Percentiles rank a stretch among this genome's conserved stretches.
Conservation (phyloP, 768 basidiomycete species). For the Serendipita vermifera region DNA sequence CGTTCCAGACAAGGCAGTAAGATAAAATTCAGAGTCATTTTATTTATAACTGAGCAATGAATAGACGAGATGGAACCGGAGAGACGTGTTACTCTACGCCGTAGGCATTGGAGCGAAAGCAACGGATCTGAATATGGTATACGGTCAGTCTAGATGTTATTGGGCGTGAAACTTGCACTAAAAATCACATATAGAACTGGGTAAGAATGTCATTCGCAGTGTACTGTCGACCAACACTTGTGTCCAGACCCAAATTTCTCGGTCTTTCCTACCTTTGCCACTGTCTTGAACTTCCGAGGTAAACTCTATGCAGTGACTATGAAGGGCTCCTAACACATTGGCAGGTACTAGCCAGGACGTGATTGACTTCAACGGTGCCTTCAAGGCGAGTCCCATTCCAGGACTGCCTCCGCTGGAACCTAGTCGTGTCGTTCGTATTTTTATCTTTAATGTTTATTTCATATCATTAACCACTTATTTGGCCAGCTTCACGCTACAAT, state of each 20-base stretch:
- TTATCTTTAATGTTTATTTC: not conserved
- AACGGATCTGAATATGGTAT: conserved; percentile 54
- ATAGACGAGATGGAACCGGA: conserved; percentile 50
- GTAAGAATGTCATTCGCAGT: conserved; percentile 9
- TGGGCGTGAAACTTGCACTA: not conserved
- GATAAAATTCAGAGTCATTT: conserved; percentile 16
- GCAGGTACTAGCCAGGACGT: conserved; percentile 50
- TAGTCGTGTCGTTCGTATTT: conserved; percentile 45
- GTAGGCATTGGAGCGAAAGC: conserved; percentile 70
- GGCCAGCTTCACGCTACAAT: conserved; percentile 64
- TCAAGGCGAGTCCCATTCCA: conserved; percentile 33
- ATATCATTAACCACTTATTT: not conserved
- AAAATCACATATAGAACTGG: conserved; percentile 20
- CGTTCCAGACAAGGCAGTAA: conserved; percentile 40
- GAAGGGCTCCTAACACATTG: not conserved
- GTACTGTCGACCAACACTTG: not conserved
- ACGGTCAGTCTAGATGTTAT: conserved; percentile 37
- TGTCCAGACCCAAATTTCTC: conserved; percentile 50
- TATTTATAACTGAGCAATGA: not conserved
- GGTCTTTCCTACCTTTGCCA: conserved; percentile 76
- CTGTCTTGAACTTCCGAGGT: conserved; percentile 64
- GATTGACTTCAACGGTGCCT: conserved; percentile 46
- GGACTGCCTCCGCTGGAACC: conserved; percentile 61
- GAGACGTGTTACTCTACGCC: conserved; percentile 69
- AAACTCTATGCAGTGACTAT: conserved; percentile 8